phyloP scores from a whole-genome alignment of 2,329 filamentous ascomycete genomes.

The Exophiala xenobiotica region DNA sequence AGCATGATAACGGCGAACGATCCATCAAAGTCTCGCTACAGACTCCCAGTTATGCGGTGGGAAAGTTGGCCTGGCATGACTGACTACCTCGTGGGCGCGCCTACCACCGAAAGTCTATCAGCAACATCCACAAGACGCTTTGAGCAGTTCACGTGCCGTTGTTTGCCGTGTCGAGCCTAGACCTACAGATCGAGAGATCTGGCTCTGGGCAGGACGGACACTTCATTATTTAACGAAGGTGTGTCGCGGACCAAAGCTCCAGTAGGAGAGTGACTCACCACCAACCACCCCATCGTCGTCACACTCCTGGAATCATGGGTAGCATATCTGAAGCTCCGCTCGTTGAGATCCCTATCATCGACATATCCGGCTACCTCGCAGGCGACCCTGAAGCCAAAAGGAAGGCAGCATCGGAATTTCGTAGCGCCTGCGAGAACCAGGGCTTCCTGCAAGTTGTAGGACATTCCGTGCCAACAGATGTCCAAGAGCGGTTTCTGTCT shows the following conservation, averaged over 20 bases:
- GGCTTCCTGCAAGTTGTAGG: conserved; percentile 8
- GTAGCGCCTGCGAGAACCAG: conserved; percentile 10
- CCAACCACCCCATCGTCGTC: background rate
- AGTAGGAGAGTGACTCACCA: too few relatives aligned
- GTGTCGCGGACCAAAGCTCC: background rate
- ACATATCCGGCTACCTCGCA: conserved; percentile 5
- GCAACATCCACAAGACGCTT: too few relatives aligned
- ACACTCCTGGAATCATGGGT: background rate
- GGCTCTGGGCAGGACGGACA: too few relatives aligned
- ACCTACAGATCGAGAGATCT: too few relatives aligned
- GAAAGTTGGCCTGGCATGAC: too few relatives aligned
- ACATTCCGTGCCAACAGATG: background rate
- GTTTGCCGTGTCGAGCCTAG: too few relatives aligned
- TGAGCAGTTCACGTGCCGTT: too few relatives aligned
- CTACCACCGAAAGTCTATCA: background rate
- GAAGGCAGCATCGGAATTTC: background rate
- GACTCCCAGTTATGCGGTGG: too few relatives aligned
- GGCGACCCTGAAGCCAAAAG: conserved; percentile 6
- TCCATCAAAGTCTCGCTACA: too few relatives aligned
- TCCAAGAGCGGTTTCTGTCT: conserved; percentile 5
- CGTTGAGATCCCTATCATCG: conserved; percentile 34
- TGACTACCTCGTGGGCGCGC: background rate
- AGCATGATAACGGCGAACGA: too few relatives aligned
- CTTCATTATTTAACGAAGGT: too few relatives aligned
- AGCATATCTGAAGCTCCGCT: conserved; percentile 18